Evolutionary conservation across 345 rosid genomes (phyloP), one percentile per base, ranked within the genome.

Genomic region (Ricinus communis): DNA sequence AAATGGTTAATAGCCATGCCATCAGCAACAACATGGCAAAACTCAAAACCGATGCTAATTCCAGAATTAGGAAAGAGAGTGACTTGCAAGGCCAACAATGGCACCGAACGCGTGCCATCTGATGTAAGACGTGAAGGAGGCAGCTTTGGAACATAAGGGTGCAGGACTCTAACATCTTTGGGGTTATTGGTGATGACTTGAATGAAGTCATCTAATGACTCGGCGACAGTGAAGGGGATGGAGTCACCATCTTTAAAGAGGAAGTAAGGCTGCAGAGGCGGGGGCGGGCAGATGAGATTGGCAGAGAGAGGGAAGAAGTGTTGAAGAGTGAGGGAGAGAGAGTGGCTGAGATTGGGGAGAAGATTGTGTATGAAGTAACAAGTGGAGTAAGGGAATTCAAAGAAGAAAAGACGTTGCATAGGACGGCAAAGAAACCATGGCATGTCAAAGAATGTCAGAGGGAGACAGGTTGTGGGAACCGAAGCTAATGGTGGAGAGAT

Each of bases 1-100:
- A 86, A 86, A 58, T 77, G 79, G 46, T 21, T 69, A 61, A 84
- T 41, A 0, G 82, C 47, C 62, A 53, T 75, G 38, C 90, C 87
- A 60, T 86, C 87, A 2, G 71, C 82, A 11, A 46, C 82, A 40
- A 51, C 78, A 65, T 86, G 85, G 60, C 2, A 16, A 24, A 53
- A 84, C 8, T 40, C 38, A 4, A 69, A 52, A 1, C 85, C 84
- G 18, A 79, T 24, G 46, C 80, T 71, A 2, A 87, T 16, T 1
- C 88, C 90, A 3, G 68, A 18, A 51, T 73, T 69, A 0, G 90
- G 84, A 61, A 82, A 86, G 21, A 84, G 8, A 0, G 85, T 80
- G 24, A 81, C 45, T 60, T 84, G 87, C 8, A 84, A 3, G 9
- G 80, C 77, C 21, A 79, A 25, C 18, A 84, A 28, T 27, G 83